A percentile compares a stretch with the other conserved stretches of the same genome.
Evolutionary conservation across 164 flowering plant species (phyloP).

Genomic region (Chimonanthus salicifolius): DNA sequence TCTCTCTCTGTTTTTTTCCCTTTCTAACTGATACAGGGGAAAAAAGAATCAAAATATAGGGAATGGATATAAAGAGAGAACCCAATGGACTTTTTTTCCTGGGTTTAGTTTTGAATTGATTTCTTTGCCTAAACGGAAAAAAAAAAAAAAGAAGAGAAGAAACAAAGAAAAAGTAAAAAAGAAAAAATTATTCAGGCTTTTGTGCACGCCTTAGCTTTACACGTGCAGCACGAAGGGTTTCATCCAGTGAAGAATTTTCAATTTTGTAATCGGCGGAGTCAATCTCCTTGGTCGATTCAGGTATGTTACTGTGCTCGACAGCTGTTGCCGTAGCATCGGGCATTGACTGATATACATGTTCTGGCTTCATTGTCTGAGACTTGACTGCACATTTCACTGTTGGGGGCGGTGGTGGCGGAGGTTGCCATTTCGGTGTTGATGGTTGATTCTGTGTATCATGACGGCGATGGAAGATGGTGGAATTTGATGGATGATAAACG

Average conservation of each 20-base stretch:
- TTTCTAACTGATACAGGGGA: background rate
- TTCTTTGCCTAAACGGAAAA: no score
- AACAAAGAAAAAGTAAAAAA: no score
- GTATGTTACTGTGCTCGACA: background rate
- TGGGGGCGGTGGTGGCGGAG: conserved; percentile 3
- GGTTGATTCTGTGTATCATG: background rate
- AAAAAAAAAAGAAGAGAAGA: no score
- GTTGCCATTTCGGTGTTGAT: background rate
- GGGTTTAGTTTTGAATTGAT: background rate
- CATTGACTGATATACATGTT: background rate
- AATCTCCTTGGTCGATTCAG: background rate
- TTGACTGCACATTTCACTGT: background rate
- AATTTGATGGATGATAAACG: background rate
- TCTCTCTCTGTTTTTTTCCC: no score
- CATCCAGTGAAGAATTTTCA: background rate
- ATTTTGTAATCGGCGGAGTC: background rate
- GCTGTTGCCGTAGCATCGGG: background rate
- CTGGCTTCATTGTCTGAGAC: background rate
- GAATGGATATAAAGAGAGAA: no score
- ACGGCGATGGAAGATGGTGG: background rate
- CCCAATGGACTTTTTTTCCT: background rate
- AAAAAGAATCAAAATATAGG: background rate
- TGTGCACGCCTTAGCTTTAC: conserved; percentile 5
- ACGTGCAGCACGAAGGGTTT: conserved; percentile 7
- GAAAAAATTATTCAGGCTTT: background rate